These are phyloP conservation scores for Hyphodiscus sp. DNA, from an alignment of 2,329 filamentous ascomycete species.

Conservation along the genomic window DNA sequence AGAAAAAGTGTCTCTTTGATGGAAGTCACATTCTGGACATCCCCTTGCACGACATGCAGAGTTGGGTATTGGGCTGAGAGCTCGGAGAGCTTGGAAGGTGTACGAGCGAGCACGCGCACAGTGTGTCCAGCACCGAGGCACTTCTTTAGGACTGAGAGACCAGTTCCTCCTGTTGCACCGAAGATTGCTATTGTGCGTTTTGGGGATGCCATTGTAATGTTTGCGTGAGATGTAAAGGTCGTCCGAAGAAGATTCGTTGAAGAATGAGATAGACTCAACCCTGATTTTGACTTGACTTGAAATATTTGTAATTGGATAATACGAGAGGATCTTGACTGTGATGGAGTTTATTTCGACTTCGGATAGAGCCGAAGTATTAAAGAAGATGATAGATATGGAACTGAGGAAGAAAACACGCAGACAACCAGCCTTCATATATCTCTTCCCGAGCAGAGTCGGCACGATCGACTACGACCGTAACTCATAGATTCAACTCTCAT, in stretches of 20 bases:
- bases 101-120: conserved; percentile 3
- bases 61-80: not conserved
- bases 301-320: no score
- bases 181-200: conserved; percentile 8
- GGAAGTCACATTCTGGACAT: not conserved
- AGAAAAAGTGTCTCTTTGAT: not conserved
- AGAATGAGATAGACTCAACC: not conserved
- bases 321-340: no score
- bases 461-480: no score
- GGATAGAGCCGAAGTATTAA: no score
- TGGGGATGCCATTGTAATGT: conserved; percentile 1
- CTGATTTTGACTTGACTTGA: no score
- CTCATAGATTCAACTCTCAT: no score
- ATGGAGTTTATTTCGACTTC: no score
- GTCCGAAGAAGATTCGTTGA: not conserved
- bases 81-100: not conserved
- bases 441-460: no score
- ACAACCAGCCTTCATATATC: no score
- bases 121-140: conserved; percentile 5
- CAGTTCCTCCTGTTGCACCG: conserved; percentile 7
- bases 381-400: no score
- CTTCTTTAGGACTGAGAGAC: conserved; percentile 1
- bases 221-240: not conserved
- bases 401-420: no score
- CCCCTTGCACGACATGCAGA: conserved; percentile 3